phyloP scores from a whole-genome alignment of 2,329 filamentous ascomycete genomes.

The Talaromyces sp. region DNA sequence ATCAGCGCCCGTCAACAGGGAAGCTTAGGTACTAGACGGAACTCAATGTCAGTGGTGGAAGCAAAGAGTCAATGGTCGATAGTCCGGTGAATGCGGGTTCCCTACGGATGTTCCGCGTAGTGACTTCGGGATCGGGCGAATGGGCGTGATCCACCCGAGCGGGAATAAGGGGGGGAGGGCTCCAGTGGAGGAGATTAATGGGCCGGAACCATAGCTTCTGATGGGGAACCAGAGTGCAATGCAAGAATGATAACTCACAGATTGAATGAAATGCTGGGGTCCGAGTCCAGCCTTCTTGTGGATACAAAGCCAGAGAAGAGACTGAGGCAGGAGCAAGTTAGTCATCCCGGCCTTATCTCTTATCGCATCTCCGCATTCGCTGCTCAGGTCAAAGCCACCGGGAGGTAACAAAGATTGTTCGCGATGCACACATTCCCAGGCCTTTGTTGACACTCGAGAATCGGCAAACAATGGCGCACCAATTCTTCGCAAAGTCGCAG shows the following conservation, averaged over 20 bases:
- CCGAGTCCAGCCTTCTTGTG: conserved; percentile 9
- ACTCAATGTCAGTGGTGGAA: conserved; percentile 10
- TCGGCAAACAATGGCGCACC: conserved; percentile 36
- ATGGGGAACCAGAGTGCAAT: background rate
- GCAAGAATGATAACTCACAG: conserved; percentile 15
- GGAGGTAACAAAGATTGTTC: too few relatives aligned
- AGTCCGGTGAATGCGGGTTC: background rate
- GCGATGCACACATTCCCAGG: too few relatives aligned
- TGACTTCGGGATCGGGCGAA: conserved; percentile 9
- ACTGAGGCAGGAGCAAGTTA: conserved; percentile 28
- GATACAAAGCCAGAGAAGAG: conserved; percentile 16
- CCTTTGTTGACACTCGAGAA: background rate
- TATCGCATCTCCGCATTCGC: conserved; percentile 40
- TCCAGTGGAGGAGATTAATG: background rate
- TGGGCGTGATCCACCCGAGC: conserved; percentile 4
- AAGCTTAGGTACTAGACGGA: background rate
- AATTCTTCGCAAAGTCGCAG: conserved; percentile 41
- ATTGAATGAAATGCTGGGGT: conserved; percentile 7
- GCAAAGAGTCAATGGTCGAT: background rate
- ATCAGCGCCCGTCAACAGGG: background rate
- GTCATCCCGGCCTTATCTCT: conserved; percentile 29
- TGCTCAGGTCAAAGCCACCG: background rate
- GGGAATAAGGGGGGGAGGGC: conserved; percentile 9
- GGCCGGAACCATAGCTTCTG: background rate
- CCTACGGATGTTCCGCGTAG: background rate